A percentile compares a stretch with the other conserved stretches of the same genome.
These are phyloP conservation scores for Saprolegnia parasitica DNA, from an alignment of 352 stramenopile genomes.

Conservation along the genomic window DNA sequence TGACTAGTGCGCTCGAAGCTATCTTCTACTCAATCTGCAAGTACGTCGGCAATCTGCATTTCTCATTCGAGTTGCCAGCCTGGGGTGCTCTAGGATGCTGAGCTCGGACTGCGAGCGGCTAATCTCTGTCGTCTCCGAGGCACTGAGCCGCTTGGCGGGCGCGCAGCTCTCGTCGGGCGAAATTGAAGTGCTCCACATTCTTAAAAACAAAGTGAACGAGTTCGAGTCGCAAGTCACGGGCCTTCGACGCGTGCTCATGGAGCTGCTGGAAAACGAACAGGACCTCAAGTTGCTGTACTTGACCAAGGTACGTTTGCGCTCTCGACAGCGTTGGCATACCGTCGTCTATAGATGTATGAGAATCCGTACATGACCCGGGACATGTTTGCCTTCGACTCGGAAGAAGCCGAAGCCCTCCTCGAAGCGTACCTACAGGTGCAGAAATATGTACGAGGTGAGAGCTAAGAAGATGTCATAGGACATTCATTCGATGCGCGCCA, in stretches of 20 bases:
- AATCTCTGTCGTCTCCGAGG: slow-evolving; percentile 30
- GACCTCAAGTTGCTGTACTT: slow-evolving; percentile 57
- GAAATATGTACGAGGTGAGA: not conserved
- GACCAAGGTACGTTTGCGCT: slow-evolving; percentile 36
- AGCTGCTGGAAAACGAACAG: slow-evolving; percentile 62
- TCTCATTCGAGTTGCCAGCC: not conserved
- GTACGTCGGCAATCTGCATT: not conserved
- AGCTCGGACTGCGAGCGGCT: slow-evolving; percentile 36
- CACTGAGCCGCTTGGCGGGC: slow-evolving; percentile 31
- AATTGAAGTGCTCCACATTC: slow-evolving; percentile 36
- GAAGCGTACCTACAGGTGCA: slow-evolving; percentile 62
- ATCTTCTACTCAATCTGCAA: slow-evolving; percentile 29
- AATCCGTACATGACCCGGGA: slow-evolving; percentile 48
- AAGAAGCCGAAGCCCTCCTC: slow-evolving; percentile 71
- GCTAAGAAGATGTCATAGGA: slow-evolving; percentile 31
- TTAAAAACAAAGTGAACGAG: slow-evolving; percentile 41
- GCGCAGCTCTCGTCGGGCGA: slow-evolving; percentile 37
- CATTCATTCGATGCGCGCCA: slow-evolving; percentile 71
- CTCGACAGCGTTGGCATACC: not conserved
- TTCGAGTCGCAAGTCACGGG: slow-evolving; percentile 39
- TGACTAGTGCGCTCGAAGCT: slow-evolving; percentile 20
- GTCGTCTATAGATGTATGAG: slow-evolving; percentile 37
- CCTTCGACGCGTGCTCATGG: slow-evolving; percentile 57
- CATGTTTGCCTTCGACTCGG: slow-evolving; percentile 59
- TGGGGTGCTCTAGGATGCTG: slow-evolving; percentile 9